phyloP scores from a whole-genome alignment of 225 moss, liverwort and hornwort species.

The Straminergon stramineum region DNA sequence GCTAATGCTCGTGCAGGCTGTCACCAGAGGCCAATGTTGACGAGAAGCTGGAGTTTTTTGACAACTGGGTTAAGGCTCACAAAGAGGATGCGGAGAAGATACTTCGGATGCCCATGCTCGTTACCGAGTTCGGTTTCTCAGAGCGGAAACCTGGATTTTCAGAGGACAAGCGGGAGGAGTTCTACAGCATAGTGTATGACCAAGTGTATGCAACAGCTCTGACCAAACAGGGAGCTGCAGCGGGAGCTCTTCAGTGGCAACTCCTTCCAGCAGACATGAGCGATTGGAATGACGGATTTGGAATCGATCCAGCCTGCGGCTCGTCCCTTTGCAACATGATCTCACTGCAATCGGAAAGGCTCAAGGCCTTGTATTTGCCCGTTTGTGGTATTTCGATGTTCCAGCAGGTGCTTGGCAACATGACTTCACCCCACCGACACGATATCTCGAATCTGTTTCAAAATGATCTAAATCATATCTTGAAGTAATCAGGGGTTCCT shows the following conservation, averaged over 20 bases:
- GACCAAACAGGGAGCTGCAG: slow-evolving; percentile 23
- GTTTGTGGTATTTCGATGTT: background rate
- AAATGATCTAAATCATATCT: background rate
- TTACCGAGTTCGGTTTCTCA: slow-evolving; percentile 58
- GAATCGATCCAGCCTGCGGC: slow-evolving; percentile 3
- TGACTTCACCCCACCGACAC: background rate
- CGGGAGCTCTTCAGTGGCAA: slow-evolving; percentile 65
- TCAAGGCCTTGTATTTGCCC: slow-evolving; percentile 13
- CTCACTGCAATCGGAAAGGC: slow-evolving; percentile 23
- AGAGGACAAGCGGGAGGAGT: slow-evolving; percentile 2
- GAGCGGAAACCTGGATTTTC: slow-evolving; percentile 20
- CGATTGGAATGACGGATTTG: slow-evolving; percentile 59
- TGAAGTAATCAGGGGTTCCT: background rate
- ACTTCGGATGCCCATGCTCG: slow-evolving; percentile 45
- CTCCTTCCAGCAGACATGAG: slow-evolving; percentile 42
- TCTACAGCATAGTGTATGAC: slow-evolving; percentile 50
- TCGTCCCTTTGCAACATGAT: slow-evolving; percentile 21
- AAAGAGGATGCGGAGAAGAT: slow-evolving; percentile 25
- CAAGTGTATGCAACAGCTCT: slow-evolving; percentile 11
- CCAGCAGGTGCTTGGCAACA: background rate
- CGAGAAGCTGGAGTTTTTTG: slow-evolving; percentile 35
- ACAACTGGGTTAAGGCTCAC: slow-evolving; percentile 44
- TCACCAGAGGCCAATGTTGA: background rate
- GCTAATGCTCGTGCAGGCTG: slow-evolving; percentile 24
- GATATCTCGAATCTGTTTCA: slow-evolving; percentile 2